A percentile compares a stretch with the other conserved stretches of the same genome.
Evolutionary conservation across 2,329 filamentous ascomycete species (phyloP).

Genomic region (Triangularia setosa): DNA sequence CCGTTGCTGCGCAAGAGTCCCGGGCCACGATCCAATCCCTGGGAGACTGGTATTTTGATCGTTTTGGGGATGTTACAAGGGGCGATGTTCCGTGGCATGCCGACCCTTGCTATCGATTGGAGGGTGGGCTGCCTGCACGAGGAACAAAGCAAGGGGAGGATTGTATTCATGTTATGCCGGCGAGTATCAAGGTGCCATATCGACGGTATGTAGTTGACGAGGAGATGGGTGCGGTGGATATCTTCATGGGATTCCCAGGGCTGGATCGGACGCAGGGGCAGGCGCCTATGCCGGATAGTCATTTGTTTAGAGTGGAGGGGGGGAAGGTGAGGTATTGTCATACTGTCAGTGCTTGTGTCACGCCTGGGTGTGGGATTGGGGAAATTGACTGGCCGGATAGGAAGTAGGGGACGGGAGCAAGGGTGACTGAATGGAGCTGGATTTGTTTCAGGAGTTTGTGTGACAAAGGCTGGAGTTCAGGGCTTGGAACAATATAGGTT

Average conservation of each 20-base stretch:
- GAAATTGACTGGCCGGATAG: not conserved
- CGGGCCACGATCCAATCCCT: slow-evolving; percentile 23
- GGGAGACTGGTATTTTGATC: slow-evolving; percentile 28
- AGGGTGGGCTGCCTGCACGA: slow-evolving; percentile 24
- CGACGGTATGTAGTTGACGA: slow-evolving; percentile 29
- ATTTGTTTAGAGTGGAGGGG: slow-evolving; percentile 27
- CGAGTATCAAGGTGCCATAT: slow-evolving; percentile 22
- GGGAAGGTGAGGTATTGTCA: slow-evolving; percentile 28
- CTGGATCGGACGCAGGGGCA: slow-evolving; percentile 23
- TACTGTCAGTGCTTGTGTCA: slow-evolving; percentile 20
- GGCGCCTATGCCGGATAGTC: slow-evolving; percentile 26
- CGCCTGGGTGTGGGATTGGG: slow-evolving; percentile 16
- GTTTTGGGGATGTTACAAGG: slow-evolving; percentile 21
- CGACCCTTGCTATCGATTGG: slow-evolving; percentile 24
- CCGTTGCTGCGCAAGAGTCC: slow-evolving; percentile 15
- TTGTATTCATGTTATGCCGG: slow-evolving; percentile 20
- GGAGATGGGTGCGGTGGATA: slow-evolving; percentile 24
- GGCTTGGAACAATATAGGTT: no score
- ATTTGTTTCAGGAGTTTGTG: no score
- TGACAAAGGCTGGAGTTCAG: no score
- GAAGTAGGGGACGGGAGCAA: not conserved
- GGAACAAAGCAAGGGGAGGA: slow-evolving; percentile 12
- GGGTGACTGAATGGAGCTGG: no score
- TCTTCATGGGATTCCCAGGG: slow-evolving; percentile 28
- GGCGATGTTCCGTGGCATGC: slow-evolving; percentile 21